Percentiles rank a stretch among this genome's conserved stretches.
These are phyloP conservation scores for Huntiella savannae DNA, from an alignment of 2,329 filamentous ascomycete genomes.

Conservation along the genomic window DNA sequence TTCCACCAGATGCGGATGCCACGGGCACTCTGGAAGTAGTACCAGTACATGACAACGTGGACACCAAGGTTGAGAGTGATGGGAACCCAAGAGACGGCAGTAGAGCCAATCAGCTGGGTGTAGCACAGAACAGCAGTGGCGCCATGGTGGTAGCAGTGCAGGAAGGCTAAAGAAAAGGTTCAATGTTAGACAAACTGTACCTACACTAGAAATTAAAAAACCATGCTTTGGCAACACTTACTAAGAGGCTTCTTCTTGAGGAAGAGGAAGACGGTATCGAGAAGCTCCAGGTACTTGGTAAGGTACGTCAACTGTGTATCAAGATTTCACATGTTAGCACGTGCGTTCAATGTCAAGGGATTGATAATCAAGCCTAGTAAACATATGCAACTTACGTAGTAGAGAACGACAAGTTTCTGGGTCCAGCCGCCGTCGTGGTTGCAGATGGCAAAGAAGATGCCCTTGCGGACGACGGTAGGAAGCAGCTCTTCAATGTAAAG, in stretches of 20 bases:
- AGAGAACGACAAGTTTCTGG: slow-evolving; percentile 75
- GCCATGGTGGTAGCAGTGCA: slow-evolving; percentile 97
- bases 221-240: slow-evolving; percentile 3
- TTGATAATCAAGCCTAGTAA: neutral
- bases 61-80: slow-evolving; percentile 86
- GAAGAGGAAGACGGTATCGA: slow-evolving; percentile 93
- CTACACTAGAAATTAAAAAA: neutral
- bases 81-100: slow-evolving; percentile 83
- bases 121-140: slow-evolving; percentile 95
- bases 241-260: slow-evolving; percentile 97
- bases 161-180: slow-evolving; percentile 39
- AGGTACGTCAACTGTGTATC: slow-evolving; percentile 71
- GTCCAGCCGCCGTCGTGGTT: slow-evolving; percentile 73
- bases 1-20: slow-evolving; percentile 98
- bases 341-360: neutral
- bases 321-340: slow-evolving; percentile 6
- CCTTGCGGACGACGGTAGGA: slow-evolving; percentile 59
- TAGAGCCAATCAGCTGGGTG: slow-evolving; percentile 84
- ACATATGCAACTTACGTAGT: slow-evolving; percentile 55
- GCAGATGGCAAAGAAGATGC: slow-evolving; percentile 83
- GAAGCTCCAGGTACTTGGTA: slow-evolving; percentile 88
- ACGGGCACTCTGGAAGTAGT: slow-evolving; percentile 98
- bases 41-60: slow-evolving; percentile 99
- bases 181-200: slow-evolving; percentile 1
- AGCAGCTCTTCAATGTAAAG: slow-evolving; percentile 86